Evolutionary conservation across 176 grass and related monocot species (phyloP), one percentile per base, ranked within the genome.

Genomic region (Musa schizocarpa): DNA sequence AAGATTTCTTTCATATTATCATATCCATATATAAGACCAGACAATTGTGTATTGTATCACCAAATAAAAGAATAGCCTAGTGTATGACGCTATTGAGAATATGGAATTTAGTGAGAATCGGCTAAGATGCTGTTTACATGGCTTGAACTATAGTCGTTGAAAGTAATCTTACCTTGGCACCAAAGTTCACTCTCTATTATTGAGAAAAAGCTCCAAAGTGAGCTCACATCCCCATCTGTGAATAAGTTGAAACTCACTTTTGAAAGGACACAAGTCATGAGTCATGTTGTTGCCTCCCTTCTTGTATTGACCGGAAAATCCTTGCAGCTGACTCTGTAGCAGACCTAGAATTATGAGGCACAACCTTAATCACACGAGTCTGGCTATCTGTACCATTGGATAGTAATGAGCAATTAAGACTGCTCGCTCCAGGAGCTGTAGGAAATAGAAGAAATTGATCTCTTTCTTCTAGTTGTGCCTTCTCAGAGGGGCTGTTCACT

Each of bases 241-340:
- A 65, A 29, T 13, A 67, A 34, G 64, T 67, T 34, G 22, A 65
- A 10, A 49, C 34, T 20, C 29, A 50, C 20, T 10, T 69, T 0
- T 13, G 49, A 23, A 76, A 22, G 19, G 22, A 14, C 25, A 26
- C 22, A 1, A 12, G 8, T 85, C 76, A 92, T 0, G 34, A 62
- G 3, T 87, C 86, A 29, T 84, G 87, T 11, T 86, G 86, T 17
- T 86, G 79, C 69, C 90, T 84, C 81, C 89, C 95, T 82, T 92
- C 87, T 76, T 94, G 95, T 78, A 94, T 99, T 0, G 90, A 89
- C 14, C 34, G 82, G 81, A 99, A 99, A 71, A 99, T 99, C 71
- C 88, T 83, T 0, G 88, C 90, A 0, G 84, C 95, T 1, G 95
- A 92, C 51, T 94, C 86, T 1, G 88, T 91, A 12, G 95, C 90